Evolutionary conservation across 441 rosid species (phyloP), one percentile per base, ranked within the genome.

Genomic region (Eruca vesicaria): DNA sequence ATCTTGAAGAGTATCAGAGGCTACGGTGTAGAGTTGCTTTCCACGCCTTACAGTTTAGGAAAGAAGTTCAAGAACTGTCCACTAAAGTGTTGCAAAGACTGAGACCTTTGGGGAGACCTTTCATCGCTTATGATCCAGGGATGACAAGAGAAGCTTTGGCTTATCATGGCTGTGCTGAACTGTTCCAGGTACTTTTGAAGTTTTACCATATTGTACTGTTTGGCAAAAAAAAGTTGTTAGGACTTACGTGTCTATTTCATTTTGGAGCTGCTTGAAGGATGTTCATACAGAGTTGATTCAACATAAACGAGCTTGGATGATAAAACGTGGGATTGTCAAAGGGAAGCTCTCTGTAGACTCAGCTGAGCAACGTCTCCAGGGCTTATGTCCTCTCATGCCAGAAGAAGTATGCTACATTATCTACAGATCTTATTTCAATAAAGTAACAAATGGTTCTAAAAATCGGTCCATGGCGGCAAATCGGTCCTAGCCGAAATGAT

Each of bases 71-170:
- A 81, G 97, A 94, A 64, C 93, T 92, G 28, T 89, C 97, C 55
- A 84, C 88, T 66, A 90, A 86, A 80, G 82, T 96, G 41, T 74
- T 96, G 86, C 90, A 83, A 31, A 90, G 99, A 94, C 83, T 96
- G 53, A 83, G 88, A 60, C 94, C 99, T 80, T 85, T 89, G 78
- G 97, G 97, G 33, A 78, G 88, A 26, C 98, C 97, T 36, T 93
- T 87, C 79, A 89, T 96, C 81, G 99, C 96, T 26, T 96, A 78
- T 82, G 97, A 96, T 85, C 97, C 98, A 59, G 99, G 96, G 58
- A 86, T 96, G 99, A 91, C 96, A 16, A 86, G 98, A 83, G 99
- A 96, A 81, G 96, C 97, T 68, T 86, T 96, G 72, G 99, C 99
- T n/a, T 93, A 87, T 79, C 82, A 93, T 79, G 98, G 99, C 68